Percentiles rank a stretch among this genome's conserved stretches.
phyloP scores from a whole-genome alignment of 345 rosid species.

The Raphanus raphanistrum region DNA sequence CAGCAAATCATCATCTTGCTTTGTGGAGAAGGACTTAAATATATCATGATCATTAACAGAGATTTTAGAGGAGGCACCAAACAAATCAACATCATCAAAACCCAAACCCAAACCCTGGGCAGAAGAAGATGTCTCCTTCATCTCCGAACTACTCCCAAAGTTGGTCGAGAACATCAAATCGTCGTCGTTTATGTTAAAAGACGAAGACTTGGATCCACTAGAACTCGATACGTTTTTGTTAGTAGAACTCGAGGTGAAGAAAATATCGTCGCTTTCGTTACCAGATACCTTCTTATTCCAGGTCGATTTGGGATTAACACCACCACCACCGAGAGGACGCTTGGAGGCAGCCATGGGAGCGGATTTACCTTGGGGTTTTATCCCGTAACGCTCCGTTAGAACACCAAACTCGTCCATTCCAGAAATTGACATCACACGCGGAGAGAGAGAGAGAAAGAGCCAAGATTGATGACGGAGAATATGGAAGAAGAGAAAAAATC shows the following conservation, averaged over 20 bases:
- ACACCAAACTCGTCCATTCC: constrained; percentile 83
- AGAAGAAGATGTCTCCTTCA: background rate
- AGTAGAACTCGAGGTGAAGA: constrained; percentile 33
- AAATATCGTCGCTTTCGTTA: constrained; percentile 33
- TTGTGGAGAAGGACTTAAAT: constrained; percentile 49
- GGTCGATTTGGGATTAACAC: background rate
- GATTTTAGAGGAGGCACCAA: constrained; percentile 53
- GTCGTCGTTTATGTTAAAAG: constrained; percentile 36
- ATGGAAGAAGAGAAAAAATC: background rate
- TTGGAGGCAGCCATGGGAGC: constrained; percentile 81
- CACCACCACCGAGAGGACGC: constrained; percentile 22
- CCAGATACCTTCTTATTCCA: constrained; percentile 33
- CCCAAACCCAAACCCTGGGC: constrained; percentile 27
- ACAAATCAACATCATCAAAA: constrained; percentile 49
- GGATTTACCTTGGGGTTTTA: constrained; percentile 84
- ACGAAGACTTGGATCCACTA: constrained; percentile 40
- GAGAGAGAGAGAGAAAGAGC: background rate
- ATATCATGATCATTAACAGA: constrained; percentile 45
- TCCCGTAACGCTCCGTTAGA: constrained; percentile 75
- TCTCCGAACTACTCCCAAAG: constrained; percentile 1
- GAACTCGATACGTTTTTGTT: constrained; percentile 30
- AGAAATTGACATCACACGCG: background rate
- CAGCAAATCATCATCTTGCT: constrained; percentile 59
- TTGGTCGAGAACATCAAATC: constrained; percentile 50
- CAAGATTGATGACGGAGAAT: background rate